Percentiles rank a stretch among this genome's conserved stretches.
These are phyloP conservation scores for Thelephora ganbajun DNA, from an alignment of 768 basidiomycete species.

Conservation along the genomic window DNA sequence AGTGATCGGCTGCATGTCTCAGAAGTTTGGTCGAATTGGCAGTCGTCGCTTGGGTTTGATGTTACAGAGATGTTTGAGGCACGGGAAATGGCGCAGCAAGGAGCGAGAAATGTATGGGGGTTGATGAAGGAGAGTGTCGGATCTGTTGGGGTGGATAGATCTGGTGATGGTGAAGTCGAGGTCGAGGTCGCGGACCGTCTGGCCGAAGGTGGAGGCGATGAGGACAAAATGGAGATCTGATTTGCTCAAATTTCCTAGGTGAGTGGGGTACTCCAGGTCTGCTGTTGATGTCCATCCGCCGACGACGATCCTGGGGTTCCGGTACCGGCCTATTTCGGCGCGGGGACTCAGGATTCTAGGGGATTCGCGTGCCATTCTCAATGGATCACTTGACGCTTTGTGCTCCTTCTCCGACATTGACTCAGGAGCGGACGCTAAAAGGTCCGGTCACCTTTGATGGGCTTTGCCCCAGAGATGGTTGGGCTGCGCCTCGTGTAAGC, in stretches of 20 bases:
- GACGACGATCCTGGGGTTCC: no score
- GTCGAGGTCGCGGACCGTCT: conserved; percentile 2
- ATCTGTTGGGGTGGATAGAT: conserved; percentile 7
- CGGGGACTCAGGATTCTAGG: no score
- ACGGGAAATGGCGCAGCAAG: conserved; percentile 31
- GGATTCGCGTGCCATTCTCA: no score
- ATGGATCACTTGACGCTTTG: no score
- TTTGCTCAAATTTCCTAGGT: not conserved
- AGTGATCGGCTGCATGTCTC: conserved; percentile 8
- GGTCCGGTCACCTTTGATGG: no score
- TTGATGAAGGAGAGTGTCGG: conserved; percentile 30
- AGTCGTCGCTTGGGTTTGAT: conserved; percentile 21
- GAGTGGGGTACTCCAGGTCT: no score
- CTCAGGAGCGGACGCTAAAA: no score
- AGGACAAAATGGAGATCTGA: conserved; percentile 31
- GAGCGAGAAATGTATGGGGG: conserved; percentile 33
- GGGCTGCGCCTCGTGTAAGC: no score
- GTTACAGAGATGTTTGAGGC: conserved; percentile 29
- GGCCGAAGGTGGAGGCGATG: conserved; percentile 15
- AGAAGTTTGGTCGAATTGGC: conserved; percentile 44
- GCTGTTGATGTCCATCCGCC: no score
- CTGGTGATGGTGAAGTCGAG: conserved; percentile 2
- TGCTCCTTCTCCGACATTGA: no score
- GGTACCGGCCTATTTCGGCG: no score
- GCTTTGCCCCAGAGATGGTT: no score